Evolutionary conservation across 768 basidiomycete species (phyloP).

Genomic region (Suillus sp.): DNA sequence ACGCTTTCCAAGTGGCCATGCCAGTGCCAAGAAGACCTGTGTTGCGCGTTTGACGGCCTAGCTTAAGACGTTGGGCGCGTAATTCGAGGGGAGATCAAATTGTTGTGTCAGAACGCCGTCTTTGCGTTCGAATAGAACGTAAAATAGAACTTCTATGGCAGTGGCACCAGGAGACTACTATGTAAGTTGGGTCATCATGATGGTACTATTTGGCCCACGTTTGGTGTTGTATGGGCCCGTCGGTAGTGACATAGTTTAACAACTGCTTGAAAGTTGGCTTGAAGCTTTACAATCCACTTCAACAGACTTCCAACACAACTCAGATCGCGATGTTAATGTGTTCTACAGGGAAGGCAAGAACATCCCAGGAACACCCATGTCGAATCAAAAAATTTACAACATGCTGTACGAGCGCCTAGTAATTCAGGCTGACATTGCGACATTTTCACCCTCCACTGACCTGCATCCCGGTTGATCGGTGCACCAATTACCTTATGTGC

Average conservation of each 20-base stretch:
- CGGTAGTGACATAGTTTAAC: too few relatives aligned
- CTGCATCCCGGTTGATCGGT: background rate
- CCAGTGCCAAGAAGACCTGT: conserved; percentile 50
- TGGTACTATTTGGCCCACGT: background rate
- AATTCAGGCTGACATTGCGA: background rate
- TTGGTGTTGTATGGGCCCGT: background rate
- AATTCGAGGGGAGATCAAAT: conserved; percentile 30
- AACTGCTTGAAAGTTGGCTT: background rate
- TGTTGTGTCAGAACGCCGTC: conserved; percentile 62
- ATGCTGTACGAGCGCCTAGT: background rate
- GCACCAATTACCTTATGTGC: background rate
- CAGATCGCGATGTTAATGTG: background rate
- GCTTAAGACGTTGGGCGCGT: conserved; percentile 6
- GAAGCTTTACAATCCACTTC: background rate
- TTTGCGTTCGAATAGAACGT: conserved; percentile 49
- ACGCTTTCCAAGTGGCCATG: conserved; percentile 49
- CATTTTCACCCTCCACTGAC: background rate
- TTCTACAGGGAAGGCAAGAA: background rate
- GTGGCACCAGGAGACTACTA: too few relatives aligned
- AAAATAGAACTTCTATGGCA: background rate
- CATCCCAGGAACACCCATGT: background rate
- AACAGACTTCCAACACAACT: background rate
- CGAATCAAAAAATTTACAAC: background rate
- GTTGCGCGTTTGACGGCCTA: conserved; percentile 68
- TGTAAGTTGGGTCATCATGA: too few relatives aligned